Evolutionary conservation across 352 stramenopile genomes (phyloP).

Genomic region (Pilasporangium apinafurcum): DNA sequence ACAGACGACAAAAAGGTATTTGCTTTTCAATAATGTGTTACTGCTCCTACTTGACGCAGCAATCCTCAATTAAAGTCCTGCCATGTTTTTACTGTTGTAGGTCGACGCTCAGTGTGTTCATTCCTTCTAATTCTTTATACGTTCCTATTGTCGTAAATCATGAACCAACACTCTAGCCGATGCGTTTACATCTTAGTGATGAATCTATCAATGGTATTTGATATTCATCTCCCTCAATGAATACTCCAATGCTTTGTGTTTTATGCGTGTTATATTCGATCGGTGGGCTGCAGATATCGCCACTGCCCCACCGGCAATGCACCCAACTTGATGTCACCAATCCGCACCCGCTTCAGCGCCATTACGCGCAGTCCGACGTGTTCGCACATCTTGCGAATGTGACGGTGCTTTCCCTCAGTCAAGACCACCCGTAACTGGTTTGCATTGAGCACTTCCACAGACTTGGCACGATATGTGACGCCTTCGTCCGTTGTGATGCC

Average conservation of each 20-base stretch:
- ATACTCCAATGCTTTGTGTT: conserved; percentile 1
- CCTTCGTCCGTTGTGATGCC: conserved; percentile 54
- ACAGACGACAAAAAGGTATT: conserved; percentile 53
- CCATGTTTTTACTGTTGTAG: conserved; percentile 9
- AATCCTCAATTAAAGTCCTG: neutral
- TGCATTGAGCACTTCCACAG: conserved; percentile 70
- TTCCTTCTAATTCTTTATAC: conserved; percentile 40
- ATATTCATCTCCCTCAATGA: no score
- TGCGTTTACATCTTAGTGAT: no score
- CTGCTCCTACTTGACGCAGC: neutral
- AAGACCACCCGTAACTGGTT: conserved; percentile 87
- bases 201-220: no score
- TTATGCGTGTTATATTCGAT: conserved; percentile 26
- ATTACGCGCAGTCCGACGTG: conserved; percentile 86
- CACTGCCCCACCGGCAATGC: conserved; percentile 66
- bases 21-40: no score
- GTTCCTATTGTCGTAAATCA: no score
- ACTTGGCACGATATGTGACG: conserved; percentile 71
- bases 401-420: conserved; percentile 93
- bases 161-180: no score
- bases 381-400: conserved; percentile 96
- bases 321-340: conserved; percentile 84
- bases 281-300: conserved; percentile 70
- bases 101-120: conserved; percentile 42
- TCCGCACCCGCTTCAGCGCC: conserved; percentile 88